These are phyloP conservation scores for Chrysosporium queenslandicum DNA, from an alignment of 2,329 filamentous ascomycete genomes.

Conservation along the genomic window DNA sequence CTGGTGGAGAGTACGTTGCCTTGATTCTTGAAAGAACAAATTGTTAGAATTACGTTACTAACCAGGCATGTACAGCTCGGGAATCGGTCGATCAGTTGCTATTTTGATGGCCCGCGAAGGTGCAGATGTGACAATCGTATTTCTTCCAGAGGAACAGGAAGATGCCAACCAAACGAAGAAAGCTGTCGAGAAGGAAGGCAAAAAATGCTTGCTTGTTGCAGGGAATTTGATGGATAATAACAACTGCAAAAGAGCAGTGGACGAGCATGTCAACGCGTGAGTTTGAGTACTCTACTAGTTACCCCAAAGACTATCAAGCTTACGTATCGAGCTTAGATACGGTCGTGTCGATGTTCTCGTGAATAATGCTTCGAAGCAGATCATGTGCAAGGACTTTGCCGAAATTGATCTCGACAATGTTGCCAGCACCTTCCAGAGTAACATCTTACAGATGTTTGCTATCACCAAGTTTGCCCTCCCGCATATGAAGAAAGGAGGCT, in stretches of 20 bases:
- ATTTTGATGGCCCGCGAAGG: conserved; percentile 50
- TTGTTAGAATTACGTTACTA: not conserved
- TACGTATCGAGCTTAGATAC: conserved; percentile 21
- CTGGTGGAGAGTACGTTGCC: conserved; percentile 45
- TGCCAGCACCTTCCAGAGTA: conserved; percentile 48
- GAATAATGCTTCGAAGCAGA: conserved; percentile 51
- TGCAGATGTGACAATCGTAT: conserved; percentile 47
- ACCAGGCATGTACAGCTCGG: conserved; percentile 36
- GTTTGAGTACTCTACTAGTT: conserved; percentile 16
- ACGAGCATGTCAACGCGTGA: conserved; percentile 44
- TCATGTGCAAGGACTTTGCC: conserved; percentile 43
- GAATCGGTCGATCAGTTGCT: conserved; percentile 47
- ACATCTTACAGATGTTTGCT: conserved; percentile 51
- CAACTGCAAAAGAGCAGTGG: conserved; percentile 43
- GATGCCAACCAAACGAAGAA: conserved; percentile 48
- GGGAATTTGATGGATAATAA: conserved; percentile 43
- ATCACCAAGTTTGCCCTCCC: conserved; percentile 48
- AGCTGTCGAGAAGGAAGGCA: conserved; percentile 44
- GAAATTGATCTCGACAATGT: conserved; percentile 48
- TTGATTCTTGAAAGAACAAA: not conserved
- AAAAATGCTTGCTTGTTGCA: conserved; percentile 40
- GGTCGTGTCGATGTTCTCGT: conserved; percentile 44
- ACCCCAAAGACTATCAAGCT: not conserved
- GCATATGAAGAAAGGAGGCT: conserved; percentile 45
- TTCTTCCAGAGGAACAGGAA: conserved; percentile 46